A percentile compares a stretch with the other conserved stretches of the same genome.
Evolutionary conservation across 1,284 basidiomycete genomes (phyloP).

Genomic region (Marasmius fiardii): DNA sequence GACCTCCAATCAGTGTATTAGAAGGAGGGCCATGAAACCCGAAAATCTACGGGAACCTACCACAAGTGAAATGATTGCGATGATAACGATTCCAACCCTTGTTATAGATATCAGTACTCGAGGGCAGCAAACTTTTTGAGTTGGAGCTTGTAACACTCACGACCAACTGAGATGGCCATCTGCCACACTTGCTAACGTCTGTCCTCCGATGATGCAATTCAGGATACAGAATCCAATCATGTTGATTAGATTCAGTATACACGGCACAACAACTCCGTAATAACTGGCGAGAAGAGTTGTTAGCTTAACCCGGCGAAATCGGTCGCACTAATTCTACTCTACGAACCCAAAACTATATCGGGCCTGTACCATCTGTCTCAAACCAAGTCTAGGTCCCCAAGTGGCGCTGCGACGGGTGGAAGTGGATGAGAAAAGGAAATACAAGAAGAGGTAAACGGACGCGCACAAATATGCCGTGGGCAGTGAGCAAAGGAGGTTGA

Average conservation of each 20-base stretch:
- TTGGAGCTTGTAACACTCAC: conserved; percentile 32
- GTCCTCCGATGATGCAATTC: conserved; percentile 77
- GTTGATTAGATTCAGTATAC: conserved; percentile 59
- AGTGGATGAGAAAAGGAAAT: not conserved
- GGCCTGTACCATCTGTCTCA: conserved; percentile 85
- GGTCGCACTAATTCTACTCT: not conserved
- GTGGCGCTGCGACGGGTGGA: conserved; percentile 49
- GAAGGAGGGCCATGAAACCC: not conserved
- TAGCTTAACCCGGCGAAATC: not conserved
- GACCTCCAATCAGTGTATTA: conserved; percentile 36
- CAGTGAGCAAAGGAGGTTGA: conserved; percentile 57
- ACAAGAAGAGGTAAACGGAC: conserved; percentile 5
- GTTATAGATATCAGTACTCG: not conserved
- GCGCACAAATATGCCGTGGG: conserved; percentile 61
- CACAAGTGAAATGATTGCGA: conserved; percentile 73
- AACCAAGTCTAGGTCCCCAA: conserved; percentile 81
- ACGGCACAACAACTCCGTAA: conserved; percentile 63
- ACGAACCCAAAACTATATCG: conserved; percentile 75
- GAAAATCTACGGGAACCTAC: conserved; percentile 35
- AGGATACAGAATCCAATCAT: conserved; percentile 77
- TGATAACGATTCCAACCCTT: conserved; percentile 88
- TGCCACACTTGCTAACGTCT: conserved; percentile 72
- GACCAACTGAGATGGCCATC: conserved; percentile 63
- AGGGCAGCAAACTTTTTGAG: conserved; percentile 6
- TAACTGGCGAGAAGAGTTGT: conserved; percentile 41